phyloP scores from a whole-genome alignment of 129 eudicot genomes.

The Flaveria linearis region DNA sequence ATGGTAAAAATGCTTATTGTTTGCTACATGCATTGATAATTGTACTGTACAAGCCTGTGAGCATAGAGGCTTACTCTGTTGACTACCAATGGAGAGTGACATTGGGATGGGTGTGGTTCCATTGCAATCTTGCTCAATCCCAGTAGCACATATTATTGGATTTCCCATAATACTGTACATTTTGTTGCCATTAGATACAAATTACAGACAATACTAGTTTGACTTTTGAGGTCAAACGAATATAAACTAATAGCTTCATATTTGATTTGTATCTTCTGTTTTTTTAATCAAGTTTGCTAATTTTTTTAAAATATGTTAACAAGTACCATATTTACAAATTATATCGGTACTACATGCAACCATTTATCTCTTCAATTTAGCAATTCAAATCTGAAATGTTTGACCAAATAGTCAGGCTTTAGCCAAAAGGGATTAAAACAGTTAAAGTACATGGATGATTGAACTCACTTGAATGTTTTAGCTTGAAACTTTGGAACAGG shows the following conservation, averaged over 20 bases:
- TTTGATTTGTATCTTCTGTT: background rate
- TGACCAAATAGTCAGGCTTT: background rate
- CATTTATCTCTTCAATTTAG: background rate
- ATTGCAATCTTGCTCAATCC: conserved; percentile 76
- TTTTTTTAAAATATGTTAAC: background rate
- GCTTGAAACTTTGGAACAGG: conserved; percentile 78
- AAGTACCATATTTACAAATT: background rate
- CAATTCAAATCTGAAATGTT: conserved; percentile 1
- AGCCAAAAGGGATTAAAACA: background rate
- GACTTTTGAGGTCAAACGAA: conserved; percentile 24
- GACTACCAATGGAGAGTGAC: conserved; percentile 49
- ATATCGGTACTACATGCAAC: background rate
- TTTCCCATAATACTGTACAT: conserved; percentile 78
- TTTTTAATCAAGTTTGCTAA: background rate
- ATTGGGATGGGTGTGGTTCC: conserved; percentile 66
- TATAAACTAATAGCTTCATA: background rate
- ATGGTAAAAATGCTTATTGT: background rate
- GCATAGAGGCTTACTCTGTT: conserved; percentile 51
- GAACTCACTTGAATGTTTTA: conserved; percentile 79
- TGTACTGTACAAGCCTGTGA: conserved; percentile 1
- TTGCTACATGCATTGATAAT: conserved; percentile 5
- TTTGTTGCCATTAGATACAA: conserved; percentile 4
- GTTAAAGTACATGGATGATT: conserved; percentile 9
- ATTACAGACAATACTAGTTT: background rate
- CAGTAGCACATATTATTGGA: conserved; percentile 84